Base-by-base conservation (phyloP, 2,329 filamentous ascomycete genomes). In the Aspergillus uvarum region DNA sequence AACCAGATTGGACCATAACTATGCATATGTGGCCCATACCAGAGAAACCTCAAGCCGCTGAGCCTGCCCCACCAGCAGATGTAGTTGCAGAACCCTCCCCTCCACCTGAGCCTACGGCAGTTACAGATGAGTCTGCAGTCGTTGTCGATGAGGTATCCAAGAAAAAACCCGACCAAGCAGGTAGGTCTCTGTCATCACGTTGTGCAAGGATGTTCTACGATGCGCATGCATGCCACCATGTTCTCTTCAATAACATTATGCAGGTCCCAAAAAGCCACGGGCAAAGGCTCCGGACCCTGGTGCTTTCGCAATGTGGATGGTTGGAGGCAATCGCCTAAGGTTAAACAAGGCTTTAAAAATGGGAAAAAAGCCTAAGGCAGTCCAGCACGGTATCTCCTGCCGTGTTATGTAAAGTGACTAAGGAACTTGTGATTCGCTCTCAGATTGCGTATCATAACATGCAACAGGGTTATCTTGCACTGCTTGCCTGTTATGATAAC, bases 1-100 rank as follows among this genome's bases (percentile, higher is more conserved):
- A 94, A 74, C 91, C 91, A 2, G 90, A 93, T 72, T 90, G 87
- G 87, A 79, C 83, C 48, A 82, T 89, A 63, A 87, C 84, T 2
- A 89, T 89, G 87, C 85, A 85, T 68, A 84, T 87, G 81, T 87
- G 85, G 85, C 85, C 85, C 10, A 81, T 86, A 67, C 82, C 83
- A 12, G 83, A 85, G 62, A 77, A 77, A 52, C 76, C 77, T n/a
- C 76, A 77, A 55, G 70, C 70, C 19, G 73, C 77, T 21, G 76
- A 79, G 21, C 75, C 75, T 47, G 67, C 70, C 21, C 68, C 70
- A 6, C 59, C 71, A 21, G 44, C 58, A 21, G 67, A 66, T 7
- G 62, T 61, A 31, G 67, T 68, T 12, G 68, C 69, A 38, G 64
- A 69, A 44, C 60, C 59, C 7, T 55, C 61, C 21, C 59, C 63